These are phyloP conservation scores for Puccinellia tenuiflora DNA, from an alignment of 176 grass and related monocot genomes.

Conservation along the genomic window DNA sequence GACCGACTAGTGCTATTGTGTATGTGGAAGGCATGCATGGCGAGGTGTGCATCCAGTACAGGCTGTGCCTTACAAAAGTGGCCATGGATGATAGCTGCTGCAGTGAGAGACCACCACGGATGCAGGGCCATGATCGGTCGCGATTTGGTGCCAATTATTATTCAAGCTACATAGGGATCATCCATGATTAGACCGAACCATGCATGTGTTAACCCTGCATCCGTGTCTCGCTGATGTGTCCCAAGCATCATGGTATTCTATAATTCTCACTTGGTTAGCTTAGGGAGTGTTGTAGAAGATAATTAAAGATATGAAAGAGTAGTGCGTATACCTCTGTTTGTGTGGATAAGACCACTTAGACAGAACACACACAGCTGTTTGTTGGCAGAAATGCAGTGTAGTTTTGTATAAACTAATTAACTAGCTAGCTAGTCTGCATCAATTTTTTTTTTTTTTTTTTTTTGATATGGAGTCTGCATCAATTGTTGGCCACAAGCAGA, in stretches of 20 bases:
- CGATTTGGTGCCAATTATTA: slow-evolving; percentile 32
- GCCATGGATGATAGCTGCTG: neutral
- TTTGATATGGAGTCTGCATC: no score
- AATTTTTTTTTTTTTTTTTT: no score
- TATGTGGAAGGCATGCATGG: slow-evolving; percentile 27
- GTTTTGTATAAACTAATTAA: neutral
- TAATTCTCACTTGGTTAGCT: neutral
- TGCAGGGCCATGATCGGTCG: neutral
- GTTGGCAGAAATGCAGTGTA: neutral
- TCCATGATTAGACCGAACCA: neutral
- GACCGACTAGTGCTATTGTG: neutral
- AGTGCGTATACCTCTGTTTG: neutral
- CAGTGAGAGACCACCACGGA: slow-evolving; percentile 32
- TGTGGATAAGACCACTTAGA: neutral
- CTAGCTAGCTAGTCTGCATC: neutral
- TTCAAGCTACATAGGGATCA: neutral
- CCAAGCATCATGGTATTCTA: neutral
- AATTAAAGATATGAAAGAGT: neutral
- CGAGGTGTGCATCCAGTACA: neutral
- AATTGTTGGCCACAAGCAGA: neutral
- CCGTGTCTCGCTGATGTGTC: neutral
- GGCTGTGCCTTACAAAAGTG: slow-evolving; percentile 8
- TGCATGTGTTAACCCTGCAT: neutral
- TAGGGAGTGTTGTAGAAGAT: neutral
- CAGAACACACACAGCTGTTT: neutral